Percentiles rank a stretch among this genome's conserved stretches.
phyloP scores from a whole-genome alignment of 2,329 filamentous ascomycete genomes.

The Penicillium psychrosexuale region DNA sequence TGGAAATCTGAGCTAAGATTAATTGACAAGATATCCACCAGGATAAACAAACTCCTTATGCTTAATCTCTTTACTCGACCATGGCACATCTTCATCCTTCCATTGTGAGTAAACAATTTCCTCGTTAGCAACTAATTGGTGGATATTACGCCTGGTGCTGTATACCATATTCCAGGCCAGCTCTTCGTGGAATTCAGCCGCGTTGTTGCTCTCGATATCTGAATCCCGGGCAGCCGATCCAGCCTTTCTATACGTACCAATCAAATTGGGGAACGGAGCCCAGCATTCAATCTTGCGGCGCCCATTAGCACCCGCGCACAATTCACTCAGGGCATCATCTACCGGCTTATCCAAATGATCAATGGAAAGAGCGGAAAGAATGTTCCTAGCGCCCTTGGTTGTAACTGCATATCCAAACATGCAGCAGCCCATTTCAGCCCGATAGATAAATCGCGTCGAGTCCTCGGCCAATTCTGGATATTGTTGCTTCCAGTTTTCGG shows the following conservation, averaged over 20 bases:
- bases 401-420: constrained; percentile 42
- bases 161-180: constrained; percentile 24
- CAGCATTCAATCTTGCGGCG: constrained; percentile 33
- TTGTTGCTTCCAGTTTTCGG: constrained; percentile 18
- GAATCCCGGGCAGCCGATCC: constrained; percentile 33
- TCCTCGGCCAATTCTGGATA: constrained; percentile 15
- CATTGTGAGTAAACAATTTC: constrained; percentile 23
- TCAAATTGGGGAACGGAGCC: constrained; percentile 47
- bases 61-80: constrained; percentile 19
- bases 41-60: constrained; percentile 22
- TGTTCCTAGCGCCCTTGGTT: constrained; percentile 36
- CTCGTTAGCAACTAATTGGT: constrained; percentile 18
- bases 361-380: constrained; percentile 33
- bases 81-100: constrained; percentile 15
- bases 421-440: constrained; percentile 34
- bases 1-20: not conserved
- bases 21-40: constrained; percentile 17
- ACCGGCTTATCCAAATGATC: constrained; percentile 29
- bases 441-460: constrained; percentile 40
- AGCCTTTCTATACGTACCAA: constrained; percentile 47
- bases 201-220: constrained; percentile 26
- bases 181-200: constrained; percentile 15
- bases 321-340: constrained; percentile 48
- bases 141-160: constrained; percentile 26
- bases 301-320: constrained; percentile 42